Evolutionary conservation across 495 filamentous ascomycete genomes (phyloP), one percentile per base, ranked within the genome.

Genomic region (Penicillium canescens): DNA sequence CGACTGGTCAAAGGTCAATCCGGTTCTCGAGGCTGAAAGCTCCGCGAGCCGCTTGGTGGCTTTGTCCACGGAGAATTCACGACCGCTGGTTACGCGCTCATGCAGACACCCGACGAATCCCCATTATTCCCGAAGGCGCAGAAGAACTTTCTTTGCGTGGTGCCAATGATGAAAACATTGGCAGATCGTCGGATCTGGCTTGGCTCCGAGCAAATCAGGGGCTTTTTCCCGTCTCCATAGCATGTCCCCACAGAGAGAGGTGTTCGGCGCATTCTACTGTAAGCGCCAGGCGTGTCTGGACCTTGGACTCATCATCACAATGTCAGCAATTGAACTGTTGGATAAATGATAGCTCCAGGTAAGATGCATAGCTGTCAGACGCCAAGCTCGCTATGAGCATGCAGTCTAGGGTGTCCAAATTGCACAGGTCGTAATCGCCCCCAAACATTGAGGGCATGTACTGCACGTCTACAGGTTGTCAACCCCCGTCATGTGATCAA

Each of bases 71-170:
- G 61, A 56, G 61, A 51, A 59, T 67, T 60, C 56, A 54, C 36
- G 56, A 42, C 64, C 61, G 56, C 18, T 65, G 50, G 61, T 62
- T 67, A 67, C 65, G 61, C 64, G 64, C 64, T 41, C 55, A 50
- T 39, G 42, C 42, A 52, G 50, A 28, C 33, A 21, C 42, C 50
- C 46, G 23, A 33, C 34, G 14, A 36, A 45, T 13, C 53, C 31
- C 38, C 23, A 36, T 42, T 12, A 26, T 41, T 40, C 18, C 35
- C 48, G 48, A 51, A 40, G 55, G 35, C 46, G 13, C 46, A 56
- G 31, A 48, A 55, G 39, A 57, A 57, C 42, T 37, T 56, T 56
- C 46, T 55, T 55, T 37, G 9, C 10, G 34, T 16, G 9, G 23
- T 35, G 8, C 49, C 49, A 52, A 52, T 45, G 14, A 23, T 14